A percentile compares a stretch with the other conserved stretches of the same genome.
Evolutionary conservation across 805 yeast genomes (phyloP).

Genomic region (Starmerella khaoyaiensis): DNA sequence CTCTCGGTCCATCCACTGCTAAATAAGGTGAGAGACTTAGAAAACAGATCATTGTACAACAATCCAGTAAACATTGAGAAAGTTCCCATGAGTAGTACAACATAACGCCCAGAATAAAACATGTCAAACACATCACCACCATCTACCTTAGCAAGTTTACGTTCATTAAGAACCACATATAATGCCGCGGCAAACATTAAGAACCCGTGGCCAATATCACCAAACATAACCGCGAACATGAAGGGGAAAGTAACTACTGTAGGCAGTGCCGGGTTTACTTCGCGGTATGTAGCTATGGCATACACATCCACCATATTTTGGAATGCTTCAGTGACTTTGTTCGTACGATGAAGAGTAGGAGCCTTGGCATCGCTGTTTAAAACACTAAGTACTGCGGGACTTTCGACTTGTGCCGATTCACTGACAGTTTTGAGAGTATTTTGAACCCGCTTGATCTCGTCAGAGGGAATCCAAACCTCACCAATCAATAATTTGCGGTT

Average conservation of each 20-base stretch:
- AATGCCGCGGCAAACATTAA: constrained; percentile 64
- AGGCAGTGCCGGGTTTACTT: constrained; percentile 91
- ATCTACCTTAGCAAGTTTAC: constrained; percentile 48
- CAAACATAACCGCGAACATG: constrained; percentile 98
- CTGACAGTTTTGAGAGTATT: constrained; percentile 52
- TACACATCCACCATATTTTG: constrained; percentile 92
- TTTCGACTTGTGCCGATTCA: constrained; percentile 34
- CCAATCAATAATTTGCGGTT: constrained; percentile 78
- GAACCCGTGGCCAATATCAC: constrained; percentile 94
- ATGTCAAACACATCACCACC: constrained; percentile 92
- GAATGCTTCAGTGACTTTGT: constrained; percentile 85
- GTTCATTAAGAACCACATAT: constrained; percentile 60
- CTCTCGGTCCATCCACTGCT: constrained; percentile 87
- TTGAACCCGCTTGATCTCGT: constrained; percentile 56
- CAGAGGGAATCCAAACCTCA: constrained; percentile 93
- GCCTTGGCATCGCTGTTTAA: constrained; percentile 66
- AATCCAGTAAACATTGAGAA: constrained; percentile 95
- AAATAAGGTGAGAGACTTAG: constrained; percentile 80
- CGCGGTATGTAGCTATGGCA: constrained; percentile 85
- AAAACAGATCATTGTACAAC: constrained; percentile 85
- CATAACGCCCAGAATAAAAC: constrained; percentile 91
- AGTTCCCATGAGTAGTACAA: constrained; percentile 78
- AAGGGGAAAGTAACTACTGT: constrained; percentile 94
- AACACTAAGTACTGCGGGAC: constrained; percentile 37
- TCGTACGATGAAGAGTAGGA: constrained; percentile 90